Conservation (phyloP, 495 filamentous ascomycete genomes). For the Aspergillus leporis region DNA sequence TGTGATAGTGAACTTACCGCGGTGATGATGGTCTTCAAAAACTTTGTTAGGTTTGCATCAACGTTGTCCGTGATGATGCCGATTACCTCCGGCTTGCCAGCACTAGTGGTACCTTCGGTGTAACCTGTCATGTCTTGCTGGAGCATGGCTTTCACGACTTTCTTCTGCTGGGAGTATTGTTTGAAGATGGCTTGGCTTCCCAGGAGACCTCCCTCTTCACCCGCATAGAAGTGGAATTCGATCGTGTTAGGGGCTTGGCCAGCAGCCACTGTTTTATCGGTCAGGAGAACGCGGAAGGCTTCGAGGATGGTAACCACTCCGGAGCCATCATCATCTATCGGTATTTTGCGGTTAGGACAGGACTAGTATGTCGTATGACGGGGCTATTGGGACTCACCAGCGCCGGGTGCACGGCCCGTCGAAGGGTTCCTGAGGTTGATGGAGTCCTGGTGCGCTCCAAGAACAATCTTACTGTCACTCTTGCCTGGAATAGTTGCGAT, state of each 20-base stretch:
- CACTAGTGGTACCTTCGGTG: background rate
- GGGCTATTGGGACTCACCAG: background rate
- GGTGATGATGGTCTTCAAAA: conserved; percentile 1
- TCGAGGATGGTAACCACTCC: conserved; percentile 2
- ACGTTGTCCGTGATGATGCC: conserved; percentile 1
- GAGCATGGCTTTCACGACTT: conserved; percentile 3
- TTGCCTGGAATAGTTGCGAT: conserved; percentile 4
- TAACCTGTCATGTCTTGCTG: conserved; percentile 7
- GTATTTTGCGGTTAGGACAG: background rate
- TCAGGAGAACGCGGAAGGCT: conserved; percentile 2
- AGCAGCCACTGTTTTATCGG: background rate
- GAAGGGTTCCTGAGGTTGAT: background rate
- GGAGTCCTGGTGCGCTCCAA: conserved; percentile 4
- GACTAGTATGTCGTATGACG: background rate
- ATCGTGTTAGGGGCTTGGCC: background rate
- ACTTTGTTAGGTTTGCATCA: conserved; percentile 3
- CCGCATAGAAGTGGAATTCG: conserved; percentile 9
- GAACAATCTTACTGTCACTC: background rate
- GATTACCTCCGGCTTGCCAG: conserved; percentile 1
- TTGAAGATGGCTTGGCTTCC: conserved; percentile 3
- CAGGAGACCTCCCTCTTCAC: conserved; percentile 2
- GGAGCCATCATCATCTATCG: conserved; percentile 2
- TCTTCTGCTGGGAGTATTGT: background rate
- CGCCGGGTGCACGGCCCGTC: conserved; percentile 1
- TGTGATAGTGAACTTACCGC: background rate